Percentiles rank a stretch among this genome's conserved stretches.
Conservation (phyloP, 768 basidiomycete species). For the Tylopilus intermedius region DNA sequence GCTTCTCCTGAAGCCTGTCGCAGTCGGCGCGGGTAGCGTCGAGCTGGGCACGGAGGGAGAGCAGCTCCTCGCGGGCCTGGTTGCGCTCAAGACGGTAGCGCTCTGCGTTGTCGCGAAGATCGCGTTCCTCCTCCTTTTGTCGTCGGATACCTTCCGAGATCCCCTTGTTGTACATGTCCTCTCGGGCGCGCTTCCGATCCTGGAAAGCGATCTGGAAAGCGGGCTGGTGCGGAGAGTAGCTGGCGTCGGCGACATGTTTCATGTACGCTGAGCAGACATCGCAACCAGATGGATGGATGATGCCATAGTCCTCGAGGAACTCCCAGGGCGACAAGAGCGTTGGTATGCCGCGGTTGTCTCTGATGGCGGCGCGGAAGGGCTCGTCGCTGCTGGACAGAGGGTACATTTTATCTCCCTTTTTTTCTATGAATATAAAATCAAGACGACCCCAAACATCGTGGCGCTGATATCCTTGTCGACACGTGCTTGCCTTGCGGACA, state of each 20-base stretch:
- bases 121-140: constrained; percentile 37
- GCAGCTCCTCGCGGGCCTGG: constrained; percentile 31
- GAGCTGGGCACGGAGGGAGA: constrained; percentile 31
- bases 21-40: constrained; percentile 31
- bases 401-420: constrained; percentile 22
- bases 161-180: constrained; percentile 37
- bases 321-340: constrained; percentile 37
- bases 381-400: constrained; percentile 31
- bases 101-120: constrained; percentile 32
- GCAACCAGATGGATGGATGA: constrained; percentile 39
- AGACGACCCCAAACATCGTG: not conserved
- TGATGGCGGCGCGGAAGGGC: constrained; percentile 23
- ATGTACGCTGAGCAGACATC: constrained; percentile 36
- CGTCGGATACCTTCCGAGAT: constrained; percentile 37
- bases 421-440: constrained; percentile 1
- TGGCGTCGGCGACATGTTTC: constrained; percentile 38
- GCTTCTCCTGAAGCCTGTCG: constrained; percentile 28
- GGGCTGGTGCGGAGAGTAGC: constrained; percentile 33
- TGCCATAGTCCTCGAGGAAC: constrained; percentile 36
- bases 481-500: constrained; percentile 29
- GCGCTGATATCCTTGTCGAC: constrained; percentile 27
- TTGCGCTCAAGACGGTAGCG: constrained; percentile 33
- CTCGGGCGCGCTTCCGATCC: constrained; percentile 36
- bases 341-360: constrained; percentile 31
- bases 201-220: constrained; percentile 39